Percentiles rank a stretch among this genome's conserved stretches.
Conservation (phyloP, 2,329 filamentous ascomycete species). For the Ilyonectria destructans region DNA sequence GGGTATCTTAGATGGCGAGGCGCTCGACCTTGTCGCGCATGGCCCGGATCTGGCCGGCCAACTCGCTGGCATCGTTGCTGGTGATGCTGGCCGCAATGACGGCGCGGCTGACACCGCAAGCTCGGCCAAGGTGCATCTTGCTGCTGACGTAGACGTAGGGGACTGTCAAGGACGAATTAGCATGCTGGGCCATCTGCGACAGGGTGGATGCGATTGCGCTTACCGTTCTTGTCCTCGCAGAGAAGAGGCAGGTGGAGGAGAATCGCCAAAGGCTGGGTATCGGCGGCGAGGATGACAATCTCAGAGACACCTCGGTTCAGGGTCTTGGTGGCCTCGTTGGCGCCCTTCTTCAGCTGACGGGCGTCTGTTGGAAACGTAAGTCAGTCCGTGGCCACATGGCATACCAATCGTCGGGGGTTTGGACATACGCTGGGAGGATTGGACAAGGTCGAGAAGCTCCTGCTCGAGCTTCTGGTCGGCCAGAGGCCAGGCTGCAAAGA, state of each 20-base stretch:
- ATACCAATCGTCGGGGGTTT: conserved; percentile 5
- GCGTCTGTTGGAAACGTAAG: conserved; percentile 59
- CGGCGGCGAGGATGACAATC: conserved; percentile 90
- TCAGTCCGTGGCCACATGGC: conserved; percentile 28
- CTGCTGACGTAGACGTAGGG: conserved; percentile 80
- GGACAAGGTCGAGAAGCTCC: conserved; percentile 87
- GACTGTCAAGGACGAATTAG: conserved; percentile 45
- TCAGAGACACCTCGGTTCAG: conserved; percentile 93
- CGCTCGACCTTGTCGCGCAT: conserved; percentile 97
- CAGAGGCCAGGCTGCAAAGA: conserved; percentile 75
- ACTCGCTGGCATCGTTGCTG: conserved; percentile 90
- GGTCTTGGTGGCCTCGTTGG: conserved; percentile 82
- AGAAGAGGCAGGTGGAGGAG: conserved; percentile 91
- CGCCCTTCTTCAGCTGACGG: conserved; percentile 90
- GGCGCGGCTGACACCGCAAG: conserved; percentile 89
- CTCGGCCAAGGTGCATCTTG: conserved; percentile 90
- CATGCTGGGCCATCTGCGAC: conserved; percentile 7
- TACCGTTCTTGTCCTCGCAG: conserved; percentile 82
- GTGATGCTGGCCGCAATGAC: conserved; percentile 93
- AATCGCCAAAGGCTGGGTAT: conserved; percentile 90
- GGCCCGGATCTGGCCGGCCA: conserved; percentile 88
- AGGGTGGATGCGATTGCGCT: conserved; percentile 23
- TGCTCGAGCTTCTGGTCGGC: conserved; percentile 83
- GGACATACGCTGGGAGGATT: conserved; percentile 72
- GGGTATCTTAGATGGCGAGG: conserved; percentile 83